Evolutionary conservation across 1,139 yeast genomes (phyloP), one percentile per base, ranked within the genome.

Genomic region (Yamadazyma friedrichii): DNA sequence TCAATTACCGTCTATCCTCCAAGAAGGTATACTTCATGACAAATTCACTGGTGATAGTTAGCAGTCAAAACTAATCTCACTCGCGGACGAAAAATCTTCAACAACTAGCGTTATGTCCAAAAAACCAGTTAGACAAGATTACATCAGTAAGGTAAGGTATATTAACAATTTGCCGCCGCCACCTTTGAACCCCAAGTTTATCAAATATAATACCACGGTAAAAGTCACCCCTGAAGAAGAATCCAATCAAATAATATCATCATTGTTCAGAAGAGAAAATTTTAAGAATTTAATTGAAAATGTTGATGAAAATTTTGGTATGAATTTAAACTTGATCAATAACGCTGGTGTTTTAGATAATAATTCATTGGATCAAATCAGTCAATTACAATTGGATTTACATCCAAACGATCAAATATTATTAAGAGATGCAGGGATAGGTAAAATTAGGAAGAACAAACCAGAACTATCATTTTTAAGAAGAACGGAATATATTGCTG

Each of bases 101-200:
- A 28, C 22, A 25, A 20, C 34, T 31, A 27, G 12, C 30, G 33
- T 31, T 12, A 37, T 29, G 40, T 41, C 40, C 32, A 41, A 48
- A 26, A 70, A 69, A 49, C 72, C 76, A 9, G 62, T 65, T 49
- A 80, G 88, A 59, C 96, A 91, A 63, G 97, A 89, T 52, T 91
- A 85, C 58, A 84, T 93, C 44, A 94, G 95, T 42, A 84, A 87
- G 53, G 80, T 87, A 42, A 78, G 96, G 56, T 93, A 89, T 61
- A 80, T 81, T 46, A 93, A 93, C 59, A 87, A 82, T 55, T 70
- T 93, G 27, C 98, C 98, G 12, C 93, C 97, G 2, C 98, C 98
- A 9, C 87, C 94, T 17, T 75, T 94, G 48, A 89, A 95, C 40
- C 98, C 99, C 17, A 88, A 87, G 61, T 74, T 89, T 45, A 63